Conservation (phyloP, 805 yeast genomes). For the Lipomyces chichibuensis region DNA sequence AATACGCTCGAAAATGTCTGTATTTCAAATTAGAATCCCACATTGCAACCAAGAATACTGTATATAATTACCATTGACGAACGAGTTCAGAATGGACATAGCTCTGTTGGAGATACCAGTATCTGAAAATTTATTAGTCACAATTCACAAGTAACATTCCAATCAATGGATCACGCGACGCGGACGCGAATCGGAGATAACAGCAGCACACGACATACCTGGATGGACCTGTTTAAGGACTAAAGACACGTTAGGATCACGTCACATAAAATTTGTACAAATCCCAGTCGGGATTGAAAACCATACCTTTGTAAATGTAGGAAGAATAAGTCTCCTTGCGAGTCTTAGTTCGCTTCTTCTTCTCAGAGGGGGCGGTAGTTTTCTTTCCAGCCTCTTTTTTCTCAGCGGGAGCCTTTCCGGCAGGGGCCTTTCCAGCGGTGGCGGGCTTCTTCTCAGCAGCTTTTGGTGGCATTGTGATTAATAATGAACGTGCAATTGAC, state of each 20-base stretch:
- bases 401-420: slow-evolving; percentile 97
- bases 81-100: slow-evolving; percentile 98
- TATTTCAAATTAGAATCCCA: neutral
- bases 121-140: slow-evolving; percentile 42
- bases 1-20: slow-evolving; percentile 90
- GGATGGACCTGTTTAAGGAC: slow-evolving; percentile 99
- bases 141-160: neutral
- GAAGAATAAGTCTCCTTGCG: slow-evolving; percentile 99
- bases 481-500: slow-evolving; percentile 1
- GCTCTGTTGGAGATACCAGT: slow-evolving; percentile 99
- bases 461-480: slow-evolving; percentile 47
- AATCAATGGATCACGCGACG: slow-evolving; percentile 15
- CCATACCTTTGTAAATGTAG: slow-evolving; percentile 79
- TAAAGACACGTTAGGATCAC: slow-evolving; percentile 22
- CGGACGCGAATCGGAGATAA: slow-evolving; percentile 6
- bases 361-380: slow-evolving; percentile 75
- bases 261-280: neutral
- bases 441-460: slow-evolving; percentile 67
- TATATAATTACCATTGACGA: slow-evolving; percentile 66
- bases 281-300: neutral
- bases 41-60: neutral
- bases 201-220: slow-evolving; percentile 44
- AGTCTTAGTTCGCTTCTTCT: slow-evolving; percentile 90
- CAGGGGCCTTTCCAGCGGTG: slow-evolving; percentile 56
- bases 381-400: slow-evolving; percentile 89